Evolutionary conservation across 176 grass and related monocot species (phyloP).

Genomic region (Lolium perenne): DNA sequence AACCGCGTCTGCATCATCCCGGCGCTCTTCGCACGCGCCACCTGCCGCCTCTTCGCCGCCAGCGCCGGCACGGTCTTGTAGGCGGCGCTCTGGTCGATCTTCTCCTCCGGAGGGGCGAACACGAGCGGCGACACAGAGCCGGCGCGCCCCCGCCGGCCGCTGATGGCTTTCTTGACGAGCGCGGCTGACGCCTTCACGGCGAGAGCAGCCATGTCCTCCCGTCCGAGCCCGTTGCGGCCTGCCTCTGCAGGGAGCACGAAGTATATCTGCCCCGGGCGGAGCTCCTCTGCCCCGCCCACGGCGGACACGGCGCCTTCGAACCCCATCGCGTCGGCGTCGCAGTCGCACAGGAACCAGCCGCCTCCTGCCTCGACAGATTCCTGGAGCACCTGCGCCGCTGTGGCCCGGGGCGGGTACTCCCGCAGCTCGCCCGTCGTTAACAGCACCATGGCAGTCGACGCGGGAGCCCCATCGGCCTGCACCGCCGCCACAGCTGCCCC

Average conservation of each 20-base stretch:
- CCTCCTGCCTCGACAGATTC: not conserved
- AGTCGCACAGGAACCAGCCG: slow-evolving; percentile 66
- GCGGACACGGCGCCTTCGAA: slow-evolving; percentile 48
- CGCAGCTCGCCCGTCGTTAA: slow-evolving; percentile 47
- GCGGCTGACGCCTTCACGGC: slow-evolving; percentile 54
- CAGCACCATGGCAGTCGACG: slow-evolving; percentile 58
- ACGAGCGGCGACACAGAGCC: slow-evolving; percentile 45
- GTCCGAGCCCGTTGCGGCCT: slow-evolving; percentile 22
- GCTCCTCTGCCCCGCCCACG: slow-evolving; percentile 8
- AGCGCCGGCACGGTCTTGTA: not conserved
- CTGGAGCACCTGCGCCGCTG: slow-evolving; percentile 37
- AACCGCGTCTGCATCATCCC: slow-evolving; percentile 39
- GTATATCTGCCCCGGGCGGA: slow-evolving; percentile 70
- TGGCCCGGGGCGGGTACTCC: slow-evolving; percentile 45
- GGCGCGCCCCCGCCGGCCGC: not conserved
- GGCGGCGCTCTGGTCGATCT: not conserved
- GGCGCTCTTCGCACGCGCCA: slow-evolving; percentile 3
- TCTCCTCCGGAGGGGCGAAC: slow-evolving; percentile 42
- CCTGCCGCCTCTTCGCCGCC: slow-evolving; percentile 2
- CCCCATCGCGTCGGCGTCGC: slow-evolving; percentile 69
- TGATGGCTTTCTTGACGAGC: slow-evolving; percentile 23
- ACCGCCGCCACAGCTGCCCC: not conserved
- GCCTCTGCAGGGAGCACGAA: slow-evolving; percentile 63
- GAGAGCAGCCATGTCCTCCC: slow-evolving; percentile 64
- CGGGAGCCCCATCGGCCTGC: not conserved